Evolutionary conservation across 805 yeast genomes (phyloP), one percentile per base, ranked within the genome.

Genomic region (Candida ovalis): DNA sequence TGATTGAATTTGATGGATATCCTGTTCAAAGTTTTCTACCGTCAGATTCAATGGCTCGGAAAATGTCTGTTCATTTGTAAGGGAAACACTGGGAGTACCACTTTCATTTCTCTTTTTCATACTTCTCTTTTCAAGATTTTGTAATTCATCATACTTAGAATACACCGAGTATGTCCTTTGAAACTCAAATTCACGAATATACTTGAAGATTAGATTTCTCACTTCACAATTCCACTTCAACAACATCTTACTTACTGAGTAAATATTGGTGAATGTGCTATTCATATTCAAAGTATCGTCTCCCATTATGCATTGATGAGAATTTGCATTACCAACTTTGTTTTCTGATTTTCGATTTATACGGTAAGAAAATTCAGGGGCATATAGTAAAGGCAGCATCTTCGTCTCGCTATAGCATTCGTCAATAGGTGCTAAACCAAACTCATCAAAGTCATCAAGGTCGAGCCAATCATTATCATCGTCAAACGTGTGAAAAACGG

Each of bases 161-260:
- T 76, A 76, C 44, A 70, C 71, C 1, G 68, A 54, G 28, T 71
- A 65, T 10, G 78, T 77, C 22, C 71, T 67, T 22, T 79, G 66
- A 44, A 74, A 62, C 10, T 71, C 74, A 28, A 79, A 63, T 41
- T 76, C 68, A 48, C 78, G 77, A 22, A 82, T 61, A 57, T 85
- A 88, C 40, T 80, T 76, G 61, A 78, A 76, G 40, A 88, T 68
- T 12, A 78, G 69, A 57, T 89, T 81, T 47, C 97, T 71, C 9
- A 82, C 75, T 3, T 69, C 61, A 51, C 86, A 82, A 63, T 86
- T 84, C 96, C 97, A 90, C 55, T 82, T 86, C 55, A 90, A 61
- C 57, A 83, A 79, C 63, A 88, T 74, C 47, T 84, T 80, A 55
- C 89, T 90, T 21, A 88, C 68, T 50, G 83, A 78, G 63, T 85